Conservation (phyloP, 352 stramenopile genomes). For the Phytophthora ohioensis region DNA sequence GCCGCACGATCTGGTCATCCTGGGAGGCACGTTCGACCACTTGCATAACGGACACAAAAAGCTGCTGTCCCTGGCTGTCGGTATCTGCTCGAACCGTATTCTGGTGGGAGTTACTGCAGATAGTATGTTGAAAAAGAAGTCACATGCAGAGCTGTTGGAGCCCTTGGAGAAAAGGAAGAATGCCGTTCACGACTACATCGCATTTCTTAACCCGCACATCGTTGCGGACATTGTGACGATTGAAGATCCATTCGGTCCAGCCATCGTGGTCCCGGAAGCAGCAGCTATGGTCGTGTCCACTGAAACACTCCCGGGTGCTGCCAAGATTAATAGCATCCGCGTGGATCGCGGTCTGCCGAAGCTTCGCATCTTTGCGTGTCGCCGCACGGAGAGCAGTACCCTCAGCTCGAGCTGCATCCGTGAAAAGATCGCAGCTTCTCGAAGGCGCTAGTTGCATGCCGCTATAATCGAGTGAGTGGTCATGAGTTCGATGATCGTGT, state of each 20-base stretch:
- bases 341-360: slow-evolving; percentile 58
- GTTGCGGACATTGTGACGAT: slow-evolving; percentile 78
- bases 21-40: slow-evolving; percentile 92
- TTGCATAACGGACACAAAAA: slow-evolving; percentile 94
- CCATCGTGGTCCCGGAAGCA: slow-evolving; percentile 75
- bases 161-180: slow-evolving; percentile 63
- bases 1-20: slow-evolving; percentile 65
- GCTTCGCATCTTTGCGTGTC: slow-evolving; percentile 81
- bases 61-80: slow-evolving; percentile 79
- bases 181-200: slow-evolving; percentile 67
- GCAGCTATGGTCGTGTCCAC: slow-evolving; percentile 87
- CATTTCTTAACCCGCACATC: slow-evolving; percentile 73
- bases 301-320: slow-evolving; percentile 79
- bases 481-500: neutral
- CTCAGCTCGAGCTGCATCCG: slow-evolving; percentile 89
- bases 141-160: slow-evolving; percentile 77
- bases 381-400: slow-evolving; percentile 82
- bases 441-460: slow-evolving; percentile 14
- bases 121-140: slow-evolving; percentile 83
- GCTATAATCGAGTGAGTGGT: neutral
- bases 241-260: slow-evolving; percentile 86
- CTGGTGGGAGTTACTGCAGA: slow-evolving; percentile 85
- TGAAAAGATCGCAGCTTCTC: slow-evolving; percentile 57
- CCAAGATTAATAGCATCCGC: slow-evolving; percentile 89
- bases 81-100: slow-evolving; percentile 58